Percentiles rank a stretch among this genome's conserved stretches.
Evolutionary conservation across 2,329 filamentous ascomycete species (phyloP).

Genomic region (Huntiella bhutanensis): DNA sequence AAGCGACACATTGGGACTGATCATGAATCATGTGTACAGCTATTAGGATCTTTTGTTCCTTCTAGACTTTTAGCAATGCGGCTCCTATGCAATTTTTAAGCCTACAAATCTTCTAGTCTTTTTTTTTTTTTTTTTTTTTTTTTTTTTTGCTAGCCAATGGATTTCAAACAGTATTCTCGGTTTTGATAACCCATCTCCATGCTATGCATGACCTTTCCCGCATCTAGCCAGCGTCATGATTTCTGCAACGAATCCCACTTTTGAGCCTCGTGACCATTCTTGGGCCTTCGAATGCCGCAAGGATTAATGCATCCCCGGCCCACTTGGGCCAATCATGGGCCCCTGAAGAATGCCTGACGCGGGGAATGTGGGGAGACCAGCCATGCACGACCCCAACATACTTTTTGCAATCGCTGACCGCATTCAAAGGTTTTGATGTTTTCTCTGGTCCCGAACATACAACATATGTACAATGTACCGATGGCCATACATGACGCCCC

Average conservation of each 20-base stretch:
- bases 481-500: too few species aligned
- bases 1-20: too few species aligned
- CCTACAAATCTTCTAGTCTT: neutral
- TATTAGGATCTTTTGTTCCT: neutral
- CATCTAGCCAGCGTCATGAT: too few species aligned
- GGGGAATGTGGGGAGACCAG: conserved; percentile 3
- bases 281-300: conserved; percentile 2
- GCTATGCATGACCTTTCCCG: neutral
- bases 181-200: neutral
- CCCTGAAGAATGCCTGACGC: conserved; percentile 4
- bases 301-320: neutral
- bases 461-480: too few species aligned
- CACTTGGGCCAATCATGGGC: conserved; percentile 4
- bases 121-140: too few species aligned
- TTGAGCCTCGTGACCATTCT: conserved; percentile 9
- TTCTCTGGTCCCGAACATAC: too few species aligned
- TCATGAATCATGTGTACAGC: too few species aligned
- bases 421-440: too few species aligned
- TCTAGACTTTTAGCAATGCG: neutral
- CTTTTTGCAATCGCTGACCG: too few species aligned
- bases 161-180: neutral
- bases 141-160: neutral
- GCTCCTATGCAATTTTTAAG: neutral
- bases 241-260: neutral
- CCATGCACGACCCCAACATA: too few species aligned